These are phyloP conservation scores for Leptomonas seymouri DNA, from an alignment of 208 protist species.

Conservation along the genomic window DNA sequence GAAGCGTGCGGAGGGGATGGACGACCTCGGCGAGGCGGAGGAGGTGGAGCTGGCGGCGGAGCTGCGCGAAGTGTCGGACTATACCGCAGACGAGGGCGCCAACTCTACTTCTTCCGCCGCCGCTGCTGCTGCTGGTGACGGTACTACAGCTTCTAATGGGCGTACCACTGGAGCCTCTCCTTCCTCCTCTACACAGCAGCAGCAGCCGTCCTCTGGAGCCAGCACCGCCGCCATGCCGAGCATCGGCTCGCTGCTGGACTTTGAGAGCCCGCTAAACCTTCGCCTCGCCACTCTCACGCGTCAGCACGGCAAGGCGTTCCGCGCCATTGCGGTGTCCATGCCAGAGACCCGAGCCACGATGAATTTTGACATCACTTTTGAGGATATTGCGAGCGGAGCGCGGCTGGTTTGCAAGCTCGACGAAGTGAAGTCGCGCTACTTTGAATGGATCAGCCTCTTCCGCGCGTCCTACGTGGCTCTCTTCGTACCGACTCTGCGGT, in stretches of 20 bases:
- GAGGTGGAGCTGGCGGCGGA: constrained; percentile 52
- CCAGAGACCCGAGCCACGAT: constrained; percentile 51
- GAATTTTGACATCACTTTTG: constrained; percentile 82
- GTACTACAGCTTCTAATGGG: not conserved
- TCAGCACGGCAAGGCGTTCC: constrained; percentile 82
- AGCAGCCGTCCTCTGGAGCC: not conserved
- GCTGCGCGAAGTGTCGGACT: constrained; percentile 33
- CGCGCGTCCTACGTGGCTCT: constrained; percentile 70
- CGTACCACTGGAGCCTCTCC: not conserved
- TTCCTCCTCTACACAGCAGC: not conserved
- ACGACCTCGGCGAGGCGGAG: constrained; percentile 37
- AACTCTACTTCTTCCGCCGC: not conserved
- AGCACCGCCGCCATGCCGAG: constrained; percentile 15
- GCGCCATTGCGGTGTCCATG: constrained; percentile 74
- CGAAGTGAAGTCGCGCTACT: constrained; percentile 70
- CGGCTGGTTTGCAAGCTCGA: constrained; percentile 67
- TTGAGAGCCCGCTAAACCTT: constrained; percentile 87
- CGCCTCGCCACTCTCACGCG: constrained; percentile 85
- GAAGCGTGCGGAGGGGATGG: constrained; percentile 3
- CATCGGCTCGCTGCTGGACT: constrained; percentile 63
- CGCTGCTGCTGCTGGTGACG: constrained; percentile 23
- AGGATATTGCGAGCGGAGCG: constrained; percentile 80
- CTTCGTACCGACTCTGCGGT: constrained; percentile 84
- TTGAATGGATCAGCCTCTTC: constrained; percentile 82
- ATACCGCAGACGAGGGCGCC: not conserved